These are phyloP conservation scores for Ramularia endophylla DNA, from an alignment of 2,329 filamentous ascomycete species.

Conservation along the genomic window DNA sequence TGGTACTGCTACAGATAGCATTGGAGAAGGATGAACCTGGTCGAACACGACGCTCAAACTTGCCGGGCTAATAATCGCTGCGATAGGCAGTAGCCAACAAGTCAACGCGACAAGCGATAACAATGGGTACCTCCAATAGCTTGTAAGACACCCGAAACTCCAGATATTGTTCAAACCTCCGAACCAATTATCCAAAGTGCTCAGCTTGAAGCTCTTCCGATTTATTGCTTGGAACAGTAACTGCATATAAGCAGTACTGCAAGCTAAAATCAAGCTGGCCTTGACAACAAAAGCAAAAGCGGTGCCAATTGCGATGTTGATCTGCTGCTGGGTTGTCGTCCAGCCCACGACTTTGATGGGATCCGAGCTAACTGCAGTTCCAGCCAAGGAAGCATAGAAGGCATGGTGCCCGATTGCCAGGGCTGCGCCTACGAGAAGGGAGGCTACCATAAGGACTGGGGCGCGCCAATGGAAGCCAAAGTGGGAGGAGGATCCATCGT, in stretches of 20 bases:
- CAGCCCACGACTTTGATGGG: constrained; percentile 7
- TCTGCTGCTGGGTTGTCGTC: constrained; percentile 12
- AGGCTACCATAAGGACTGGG: constrained; percentile 3
- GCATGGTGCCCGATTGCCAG: constrained; percentile 7
- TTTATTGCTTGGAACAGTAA: constrained; percentile 8
- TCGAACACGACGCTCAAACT: constrained; percentile 7
- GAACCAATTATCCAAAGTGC: constrained; percentile 11
- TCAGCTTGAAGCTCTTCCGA: constrained; percentile 1
- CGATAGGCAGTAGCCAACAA: constrained; percentile 11
- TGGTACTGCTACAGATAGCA: constrained; percentile 1
- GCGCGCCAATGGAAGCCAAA: constrained; percentile 5
- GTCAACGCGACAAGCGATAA: constrained; percentile 8
- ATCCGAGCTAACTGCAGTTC: constrained; percentile 1
- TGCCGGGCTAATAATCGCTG: constrained; percentile 10
- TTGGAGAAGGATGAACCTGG: constrained; percentile 4
- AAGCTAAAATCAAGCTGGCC: constrained; percentile 10
- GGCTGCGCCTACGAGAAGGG: constrained; percentile 1
- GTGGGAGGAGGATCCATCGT: background rate
- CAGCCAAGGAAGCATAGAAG: constrained; percentile 7
- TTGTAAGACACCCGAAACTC: constrained; percentile 1
- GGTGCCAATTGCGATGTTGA: constrained; percentile 12
- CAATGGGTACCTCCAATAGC: constrained; percentile 9
- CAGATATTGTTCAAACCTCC: constrained; percentile 8
- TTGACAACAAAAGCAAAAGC: constrained; percentile 15
- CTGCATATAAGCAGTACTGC: constrained; percentile 14